phyloP scores from a whole-genome alignment of 1,284 basidiomycete species.

The Agroathelia rolfsii region DNA sequence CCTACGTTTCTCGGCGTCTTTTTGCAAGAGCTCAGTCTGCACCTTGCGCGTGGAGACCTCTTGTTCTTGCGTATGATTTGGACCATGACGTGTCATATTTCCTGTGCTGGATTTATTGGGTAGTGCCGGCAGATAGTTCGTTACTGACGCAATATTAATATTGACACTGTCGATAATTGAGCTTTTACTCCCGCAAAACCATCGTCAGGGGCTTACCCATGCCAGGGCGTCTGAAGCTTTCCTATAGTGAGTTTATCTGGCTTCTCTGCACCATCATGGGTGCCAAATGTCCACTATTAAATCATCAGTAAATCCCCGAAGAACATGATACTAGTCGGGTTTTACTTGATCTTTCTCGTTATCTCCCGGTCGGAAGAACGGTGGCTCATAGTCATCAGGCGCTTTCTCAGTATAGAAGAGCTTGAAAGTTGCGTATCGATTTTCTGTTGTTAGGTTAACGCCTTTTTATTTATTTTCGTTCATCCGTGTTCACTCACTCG shows the following conservation, averaged over 20 bases:
- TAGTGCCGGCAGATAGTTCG: conserved; percentile 59
- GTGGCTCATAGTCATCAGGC: conserved; percentile 69
- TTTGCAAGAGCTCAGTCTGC: conserved; percentile 20
- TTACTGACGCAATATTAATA: conserved; percentile 60
- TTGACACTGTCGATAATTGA: conserved; percentile 45
- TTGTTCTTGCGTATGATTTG: conserved; percentile 41
- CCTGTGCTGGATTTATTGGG: conserved; percentile 52
- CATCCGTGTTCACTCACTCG: conserved; percentile 48
- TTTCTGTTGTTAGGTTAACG: conserved; percentile 40
- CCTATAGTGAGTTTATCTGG: conserved; percentile 66
- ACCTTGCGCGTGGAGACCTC: conserved; percentile 44
- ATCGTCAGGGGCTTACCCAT: conserved; percentile 41
- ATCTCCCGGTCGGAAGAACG: conserved; percentile 62
- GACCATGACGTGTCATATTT: conserved; percentile 27
- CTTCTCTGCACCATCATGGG: conserved; percentile 54
- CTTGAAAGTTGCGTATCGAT: conserved; percentile 76
- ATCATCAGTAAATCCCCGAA: too few species aligned
- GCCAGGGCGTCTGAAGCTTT: conserved; percentile 56
- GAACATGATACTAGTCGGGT: too few species aligned
- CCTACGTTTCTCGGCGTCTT: conserved; percentile 34
- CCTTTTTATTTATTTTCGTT: conserved; percentile 34
- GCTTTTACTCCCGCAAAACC: too few species aligned
- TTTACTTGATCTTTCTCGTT: conserved; percentile 53
- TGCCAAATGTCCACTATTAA: conserved; percentile 72
- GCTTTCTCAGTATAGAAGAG: conserved; percentile 68